Evolutionary conservation across 2,329 filamentous ascomycete genomes (phyloP), one percentile per base, ranked within the genome.

Genomic region (Hypomyces rosellus): DNA sequence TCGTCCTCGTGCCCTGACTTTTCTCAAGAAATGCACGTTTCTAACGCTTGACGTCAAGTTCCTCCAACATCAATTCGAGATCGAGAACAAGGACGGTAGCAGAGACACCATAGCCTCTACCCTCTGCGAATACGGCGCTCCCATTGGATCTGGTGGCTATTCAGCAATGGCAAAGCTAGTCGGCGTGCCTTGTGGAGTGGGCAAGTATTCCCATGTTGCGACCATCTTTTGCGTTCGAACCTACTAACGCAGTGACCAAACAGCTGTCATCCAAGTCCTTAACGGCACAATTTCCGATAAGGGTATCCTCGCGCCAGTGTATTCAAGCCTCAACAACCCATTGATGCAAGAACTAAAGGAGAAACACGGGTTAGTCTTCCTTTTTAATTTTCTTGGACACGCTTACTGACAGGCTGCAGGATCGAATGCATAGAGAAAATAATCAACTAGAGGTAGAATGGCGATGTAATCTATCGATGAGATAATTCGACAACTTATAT

Each of bases 151-250:
- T n/a, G n/a, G n/a, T 58, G 87, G 86, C 34, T 95, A 92, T 74
- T 85, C 80, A 4, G 82, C 87, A 59, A 95, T 96, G 89, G n/a
- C n/a, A n/a, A n/a, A 84, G 69, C 70, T 89, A 40, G 89, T 95
- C 49, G 88, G 88, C 64, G 2, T 25, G 2, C 44, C 49, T 1
- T 18, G 18, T 13, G 43, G 3, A 20, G 20, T 20, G 5, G 20
- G 20, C 20, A 20, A 20, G 20, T 20, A 5, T 5, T 3, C 5
- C 20, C 20, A 5, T 20, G 3, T 20, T 20, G 3, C 5, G 5
- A 20, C 20, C 20, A 20, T 20, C 3, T 20, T 20, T 5, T 20
- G n/a, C 20, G 5, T 20, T 20, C n/a, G n/a, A 20, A 20, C n/a
- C n/a, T 20, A 5, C 20, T 20, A 5, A 20, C 20, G 20, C 5